These are phyloP conservation scores for Diaporthe amygdali DNA, from an alignment of 2,329 filamentous ascomycete species.

Conservation along the genomic window DNA sequence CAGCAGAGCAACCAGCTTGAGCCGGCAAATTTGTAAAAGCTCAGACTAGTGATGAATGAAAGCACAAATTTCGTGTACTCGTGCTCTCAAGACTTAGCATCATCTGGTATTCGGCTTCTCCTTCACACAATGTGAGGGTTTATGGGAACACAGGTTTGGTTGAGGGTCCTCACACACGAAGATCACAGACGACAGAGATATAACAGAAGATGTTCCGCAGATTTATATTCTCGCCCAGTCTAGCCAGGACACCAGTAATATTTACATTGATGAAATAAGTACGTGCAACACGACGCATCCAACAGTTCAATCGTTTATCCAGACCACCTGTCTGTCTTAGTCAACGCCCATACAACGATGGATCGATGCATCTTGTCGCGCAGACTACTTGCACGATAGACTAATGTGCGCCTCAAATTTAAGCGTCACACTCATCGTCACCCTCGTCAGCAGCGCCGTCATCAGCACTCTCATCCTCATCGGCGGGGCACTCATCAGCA, in stretches of 20 bases:
- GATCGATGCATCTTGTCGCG: not conserved
- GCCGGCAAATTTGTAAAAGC: too few relatives aligned
- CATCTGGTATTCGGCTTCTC: too few relatives aligned
- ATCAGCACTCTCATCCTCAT: conserved; percentile 5
- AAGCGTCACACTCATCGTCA: conserved; percentile 21
- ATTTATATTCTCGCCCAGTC: conserved; percentile 13
- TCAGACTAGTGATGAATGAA: too few relatives aligned
- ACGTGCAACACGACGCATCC: not conserved
- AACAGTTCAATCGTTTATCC: not conserved
- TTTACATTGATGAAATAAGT: conserved; percentile 20
- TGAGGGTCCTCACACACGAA: too few relatives aligned
- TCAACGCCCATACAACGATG: not conserved
- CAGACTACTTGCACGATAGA: not conserved
- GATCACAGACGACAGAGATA: not conserved
- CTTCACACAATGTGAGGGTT: too few relatives aligned
- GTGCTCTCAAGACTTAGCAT: too few relatives aligned
- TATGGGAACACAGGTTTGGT: too few relatives aligned
- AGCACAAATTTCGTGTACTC: too few relatives aligned
- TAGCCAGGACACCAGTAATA: conserved; percentile 18
- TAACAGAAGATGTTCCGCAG: not conserved
- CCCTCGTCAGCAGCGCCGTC: not conserved
- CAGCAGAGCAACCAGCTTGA: too few relatives aligned
- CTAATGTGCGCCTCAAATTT: not conserved
- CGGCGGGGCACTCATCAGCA: conserved; percentile 1
- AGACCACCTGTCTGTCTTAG: not conserved